Evolutionary conservation across 148 eudicot genomes (phyloP).

Genomic region (Rheum nobile): DNA sequence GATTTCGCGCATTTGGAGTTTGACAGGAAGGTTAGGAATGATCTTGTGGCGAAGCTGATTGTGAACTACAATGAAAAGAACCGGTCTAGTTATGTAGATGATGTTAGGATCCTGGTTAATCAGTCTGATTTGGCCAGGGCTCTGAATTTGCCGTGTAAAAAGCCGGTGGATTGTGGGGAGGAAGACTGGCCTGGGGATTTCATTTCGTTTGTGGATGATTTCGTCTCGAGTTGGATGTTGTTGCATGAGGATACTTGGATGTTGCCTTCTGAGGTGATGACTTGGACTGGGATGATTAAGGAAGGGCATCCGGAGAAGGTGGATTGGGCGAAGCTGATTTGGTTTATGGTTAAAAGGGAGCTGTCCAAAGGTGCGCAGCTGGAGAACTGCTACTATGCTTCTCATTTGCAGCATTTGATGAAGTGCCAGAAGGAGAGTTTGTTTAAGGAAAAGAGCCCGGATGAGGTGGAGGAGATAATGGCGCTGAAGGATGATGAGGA

Average conservation of each 20-base stretch:
- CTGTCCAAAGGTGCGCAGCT: conserved; percentile 38
- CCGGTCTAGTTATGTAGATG: conserved; percentile 36
- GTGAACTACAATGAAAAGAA: conserved; percentile 22
- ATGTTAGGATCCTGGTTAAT: conserved; percentile 27
- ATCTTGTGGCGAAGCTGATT: conserved; percentile 47
- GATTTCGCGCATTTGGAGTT: conserved; percentile 59
- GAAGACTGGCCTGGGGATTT: conserved; percentile 29
- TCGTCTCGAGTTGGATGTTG: conserved; percentile 65
- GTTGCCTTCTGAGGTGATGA: conserved; percentile 44
- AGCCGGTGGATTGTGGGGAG: conserved; percentile 26
- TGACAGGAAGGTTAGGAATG: conserved; percentile 37
- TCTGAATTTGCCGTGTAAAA: conserved; percentile 41
- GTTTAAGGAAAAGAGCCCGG: conserved; percentile 14
- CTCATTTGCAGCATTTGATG: conserved; percentile 73
- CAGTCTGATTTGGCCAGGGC: conserved; percentile 60
- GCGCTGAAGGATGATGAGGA: conserved; percentile 22
- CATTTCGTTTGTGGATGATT: conserved; percentile 39
- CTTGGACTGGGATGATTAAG: conserved; percentile 40
- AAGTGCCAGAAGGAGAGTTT: conserved; percentile 40
- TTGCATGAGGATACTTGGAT: conserved; percentile 69
- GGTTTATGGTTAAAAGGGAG: conserved; percentile 92
- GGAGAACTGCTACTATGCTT: conserved; percentile 65
- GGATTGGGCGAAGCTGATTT: conserved; percentile 79
- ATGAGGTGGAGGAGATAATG: conserved; percentile 7
- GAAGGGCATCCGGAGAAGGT: conserved; percentile 66